A percentile compares a stretch with the other conserved stretches of the same genome.
Conservation (phyloP, 495 filamentous ascomycete genomes). For the Trichoderma reesei region DNA sequence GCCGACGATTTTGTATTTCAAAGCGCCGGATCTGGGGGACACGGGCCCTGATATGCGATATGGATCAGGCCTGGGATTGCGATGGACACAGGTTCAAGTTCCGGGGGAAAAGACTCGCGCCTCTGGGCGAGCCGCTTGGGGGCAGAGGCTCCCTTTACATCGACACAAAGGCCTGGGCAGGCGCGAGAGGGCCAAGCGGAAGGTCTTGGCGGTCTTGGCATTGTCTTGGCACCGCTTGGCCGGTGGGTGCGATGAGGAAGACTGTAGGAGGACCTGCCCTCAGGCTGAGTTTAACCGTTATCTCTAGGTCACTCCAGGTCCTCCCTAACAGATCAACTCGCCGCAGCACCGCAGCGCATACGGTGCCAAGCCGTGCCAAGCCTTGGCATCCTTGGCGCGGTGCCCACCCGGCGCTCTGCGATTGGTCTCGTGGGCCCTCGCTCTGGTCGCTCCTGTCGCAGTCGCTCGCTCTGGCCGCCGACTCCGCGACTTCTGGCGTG, state of each 20-base stretch:
- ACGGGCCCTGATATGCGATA: neutral
- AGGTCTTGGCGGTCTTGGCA: conserved; percentile 12
- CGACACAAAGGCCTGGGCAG: conserved; percentile 8
- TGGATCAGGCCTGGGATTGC: neutral
- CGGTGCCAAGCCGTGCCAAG: conserved; percentile 9
- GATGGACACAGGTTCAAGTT: neutral
- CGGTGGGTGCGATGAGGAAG: neutral
- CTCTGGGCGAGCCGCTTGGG: neutral
- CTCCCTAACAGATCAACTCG: neutral
- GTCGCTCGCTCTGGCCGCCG: neutral
- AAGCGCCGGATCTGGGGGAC: neutral
- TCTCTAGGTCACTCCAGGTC: neutral
- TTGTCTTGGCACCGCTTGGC: conserved; percentile 6
- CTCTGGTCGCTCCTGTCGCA: neutral
- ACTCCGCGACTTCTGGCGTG: neutral
- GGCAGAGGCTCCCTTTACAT: conserved; percentile 10
- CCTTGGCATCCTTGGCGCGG: conserved; percentile 10
- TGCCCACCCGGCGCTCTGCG: neutral
- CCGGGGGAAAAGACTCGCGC: conserved; percentile 3
- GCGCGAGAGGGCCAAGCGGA: conserved; percentile 8
- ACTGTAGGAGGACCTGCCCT: neutral
- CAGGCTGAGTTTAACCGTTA: neutral
- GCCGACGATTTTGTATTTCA: neutral
- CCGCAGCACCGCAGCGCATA: neutral
- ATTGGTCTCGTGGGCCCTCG: conserved; percentile 6